phyloP scores from a whole-genome alignment of 306 rosid genomes.

The Gynostemma pentaphyllum region DNA sequence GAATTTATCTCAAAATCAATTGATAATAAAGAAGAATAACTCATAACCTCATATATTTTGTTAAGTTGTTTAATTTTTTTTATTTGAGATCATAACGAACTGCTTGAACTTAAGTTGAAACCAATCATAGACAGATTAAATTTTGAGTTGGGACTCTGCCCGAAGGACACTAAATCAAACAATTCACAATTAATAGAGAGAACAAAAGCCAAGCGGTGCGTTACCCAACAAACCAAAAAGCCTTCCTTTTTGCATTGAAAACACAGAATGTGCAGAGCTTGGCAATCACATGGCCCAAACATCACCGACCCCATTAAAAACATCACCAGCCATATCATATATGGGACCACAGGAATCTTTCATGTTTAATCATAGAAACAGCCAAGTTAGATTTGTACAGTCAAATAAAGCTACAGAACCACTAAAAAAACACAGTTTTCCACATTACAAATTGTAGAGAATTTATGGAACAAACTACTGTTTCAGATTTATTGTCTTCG shows the following conservation, averaged over 20 bases:
- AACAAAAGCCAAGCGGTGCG: neutral
- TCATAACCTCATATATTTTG: no score
- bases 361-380: neutral
- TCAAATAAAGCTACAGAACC: conserved; percentile 3
- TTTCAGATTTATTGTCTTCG: neutral
- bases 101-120: no score
- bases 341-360: conserved; percentile 2
- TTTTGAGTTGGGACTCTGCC: no score
- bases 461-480: neutral
- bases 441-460: conserved; percentile 1
- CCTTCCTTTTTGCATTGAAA: conserved; percentile 1
- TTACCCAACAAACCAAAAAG: neutral
- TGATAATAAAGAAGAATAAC: no score
- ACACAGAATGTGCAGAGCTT: conserved; percentile 8
- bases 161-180: neutral
- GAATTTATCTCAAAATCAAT: no score
- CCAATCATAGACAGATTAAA: no score
- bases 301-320: conserved; percentile 11
- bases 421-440: neutral
- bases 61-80: no score
- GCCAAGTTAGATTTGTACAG: neutral
- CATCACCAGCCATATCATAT: neutral
- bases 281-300: conserved; percentile 14
- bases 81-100: no score
- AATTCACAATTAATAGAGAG: neutral